A percentile compares a stretch with the other conserved stretches of the same genome.
These are phyloP conservation scores for Melastoma candidum DNA, from an alignment of 441 rosid species.

Conservation along the genomic window DNA sequence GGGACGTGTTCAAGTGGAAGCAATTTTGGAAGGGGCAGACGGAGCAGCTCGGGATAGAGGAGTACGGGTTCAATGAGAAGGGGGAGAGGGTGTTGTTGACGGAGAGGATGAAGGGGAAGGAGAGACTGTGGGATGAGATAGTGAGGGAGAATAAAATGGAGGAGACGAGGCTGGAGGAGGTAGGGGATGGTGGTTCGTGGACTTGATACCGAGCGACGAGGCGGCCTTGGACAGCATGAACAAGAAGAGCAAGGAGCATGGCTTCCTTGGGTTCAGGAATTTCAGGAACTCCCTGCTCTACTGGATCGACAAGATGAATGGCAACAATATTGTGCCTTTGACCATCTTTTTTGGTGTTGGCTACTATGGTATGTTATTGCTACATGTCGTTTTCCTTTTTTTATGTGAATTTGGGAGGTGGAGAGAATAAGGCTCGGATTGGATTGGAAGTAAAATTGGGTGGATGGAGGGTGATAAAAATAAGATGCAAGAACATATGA, in stretches of 20 bases:
- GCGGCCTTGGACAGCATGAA: slow-evolving; percentile 38
- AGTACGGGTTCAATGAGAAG: slow-evolving; percentile 45
- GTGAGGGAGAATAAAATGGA: slow-evolving; percentile 50
- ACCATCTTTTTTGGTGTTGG: too few species aligned
- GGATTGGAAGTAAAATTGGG: too few species aligned
- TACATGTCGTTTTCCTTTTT: too few species aligned
- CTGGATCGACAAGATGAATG: slow-evolving; percentile 66
- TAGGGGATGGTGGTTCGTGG: slow-evolving; percentile 57
- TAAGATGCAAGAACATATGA: too few species aligned
- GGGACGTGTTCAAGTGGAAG: slow-evolving; percentile 74
- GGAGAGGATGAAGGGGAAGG: slow-evolving; percentile 66
- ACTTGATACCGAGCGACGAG: slow-evolving; percentile 21
- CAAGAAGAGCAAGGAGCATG: slow-evolving; percentile 44
- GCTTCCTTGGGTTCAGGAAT: too few species aligned
- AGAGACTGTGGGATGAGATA: slow-evolving; percentile 62
- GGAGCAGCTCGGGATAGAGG: slow-evolving; percentile 67
- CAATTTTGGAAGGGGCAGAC: slow-evolving; percentile 64
- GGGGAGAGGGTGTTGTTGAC: slow-evolving; percentile 24
- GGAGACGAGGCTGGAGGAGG: slow-evolving; percentile 42
- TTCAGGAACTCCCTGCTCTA: slow-evolving; percentile 48
- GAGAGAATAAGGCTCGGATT: too few species aligned
- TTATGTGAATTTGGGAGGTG: too few species aligned
- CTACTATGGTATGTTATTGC: too few species aligned
- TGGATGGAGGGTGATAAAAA: too few species aligned
- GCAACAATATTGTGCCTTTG: slow-evolving; percentile 63